Evolutionary conservation across 257 asterid species (phyloP), one percentile per base, ranked within the genome.

Genomic region (Jacaranda copaia): DNA sequence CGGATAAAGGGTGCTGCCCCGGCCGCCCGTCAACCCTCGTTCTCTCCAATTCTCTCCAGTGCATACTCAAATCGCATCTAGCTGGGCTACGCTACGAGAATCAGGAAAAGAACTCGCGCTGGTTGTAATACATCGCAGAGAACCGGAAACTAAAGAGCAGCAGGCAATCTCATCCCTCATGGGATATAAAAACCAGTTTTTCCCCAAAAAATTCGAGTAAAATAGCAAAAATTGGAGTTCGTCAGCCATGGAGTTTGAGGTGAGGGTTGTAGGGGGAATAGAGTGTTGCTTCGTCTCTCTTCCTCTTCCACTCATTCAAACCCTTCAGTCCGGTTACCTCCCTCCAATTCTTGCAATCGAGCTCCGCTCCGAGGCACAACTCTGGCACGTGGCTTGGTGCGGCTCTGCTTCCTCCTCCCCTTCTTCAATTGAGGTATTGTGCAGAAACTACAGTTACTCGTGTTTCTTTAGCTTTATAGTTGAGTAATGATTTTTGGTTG

Each of bases 351-450:
- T 96, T 4, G 90, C 96, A 8, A 84, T 96, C 60, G 90, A 93
- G 68, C 97, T 96, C 46, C 88, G 93, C 67, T 87, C 93, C 45
- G 74, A 46, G 38, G 68, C 71, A 70, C 84, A 79, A 52, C 82
- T 87, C 57, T 96, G 96, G 92, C 90, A 87, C 78, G 96, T 89
- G 73, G 90, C 97, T 18, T 96, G 99, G 97, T 93, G 94, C 71
- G 99, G 97, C 80, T 84, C 97, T 62, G 96, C 96, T 20, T 92
- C 98, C 39, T 80, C 96, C 49, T 82, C 94, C 72, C 82, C 97
- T 39, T 85, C 88, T 49, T 83, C 97, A n/a, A 95, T 95, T 59
- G 96, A 95, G 98, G 99, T 89, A 40, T 18, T 69, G 40, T 11
- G 32, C 60, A 10, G 9, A 53, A 36, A 74, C 35, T 32, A 6